Base-by-base conservation (phyloP, 2,329 filamentous ascomycete species). In the Myrmaecium sp. region DNA sequence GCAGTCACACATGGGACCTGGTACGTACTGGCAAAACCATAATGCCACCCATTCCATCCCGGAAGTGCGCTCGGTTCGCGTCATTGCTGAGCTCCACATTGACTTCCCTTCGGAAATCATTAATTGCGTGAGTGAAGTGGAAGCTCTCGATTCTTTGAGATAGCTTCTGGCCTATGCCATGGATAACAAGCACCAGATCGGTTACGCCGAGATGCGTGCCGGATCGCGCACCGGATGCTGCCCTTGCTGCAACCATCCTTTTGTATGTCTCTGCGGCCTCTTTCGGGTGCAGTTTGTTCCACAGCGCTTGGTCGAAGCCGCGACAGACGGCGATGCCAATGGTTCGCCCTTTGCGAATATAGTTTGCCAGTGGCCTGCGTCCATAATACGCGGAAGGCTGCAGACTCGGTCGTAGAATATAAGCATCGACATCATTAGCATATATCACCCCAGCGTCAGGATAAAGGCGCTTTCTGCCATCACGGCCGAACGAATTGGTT, bases 81-180 rank as follows among this genome's bases (percentile, higher is more conserved):
- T 77, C 69, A 17, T 66, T 79, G 16, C 69, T 68, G 20, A 93
- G 63, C 45, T 98, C 84, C 26, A 84, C 60, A 37, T 93, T 93
- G 30, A 95, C 68, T 12, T 81, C 73, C 32, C 84, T 68, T 8
- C 89, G 72, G 39, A 98, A 89, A 0, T 74, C 69, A 43, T 93
- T 95, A 46, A 95, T 86, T 4, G 83, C 80, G 48, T 95, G 86
- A 0, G 89, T 98, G 42, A 98, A 98, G 49, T 95, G 82, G 41
- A 84, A 98, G 40, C 82, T 93, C 50, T 95, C 86, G 33, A 95
- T 81, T 8, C 84, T 66, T 47, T 98, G 83, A 0, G 84, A 91
- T 26, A 95, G 65, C 48, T 98, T 95, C 49, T 98, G 89, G 0
- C 89, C 89, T 36, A 98, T 95, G 2, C 89, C 89, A 43, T 98